phyloP scores from a whole-genome alignment of 257 asterid genomes.

The Rauvolfia tetraphylla region DNA sequence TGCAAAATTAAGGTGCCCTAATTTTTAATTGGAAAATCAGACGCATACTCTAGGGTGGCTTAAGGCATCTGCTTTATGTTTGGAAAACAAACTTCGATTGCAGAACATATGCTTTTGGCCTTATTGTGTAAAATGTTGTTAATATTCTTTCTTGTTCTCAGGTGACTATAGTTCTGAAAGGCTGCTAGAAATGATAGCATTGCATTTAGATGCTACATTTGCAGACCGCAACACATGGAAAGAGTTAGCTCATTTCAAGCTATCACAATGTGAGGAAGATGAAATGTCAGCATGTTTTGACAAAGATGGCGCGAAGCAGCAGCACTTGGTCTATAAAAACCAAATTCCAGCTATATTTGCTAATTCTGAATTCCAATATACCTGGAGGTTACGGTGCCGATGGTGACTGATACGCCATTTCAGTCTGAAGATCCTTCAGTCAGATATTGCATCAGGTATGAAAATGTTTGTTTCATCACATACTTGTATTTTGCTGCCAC shows the following conservation, averaged over 20 bases:
- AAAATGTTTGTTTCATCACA: background rate
- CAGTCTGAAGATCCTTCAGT: conserved; percentile 36
- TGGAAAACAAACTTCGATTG: background rate
- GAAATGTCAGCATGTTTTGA: conserved; percentile 46
- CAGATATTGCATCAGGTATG: conserved; percentile 68
- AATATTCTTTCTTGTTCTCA: conserved; percentile 19
- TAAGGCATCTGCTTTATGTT: background rate
- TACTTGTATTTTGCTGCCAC: background rate
- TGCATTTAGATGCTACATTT: conserved; percentile 66
- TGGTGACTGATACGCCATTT: conserved; percentile 92
- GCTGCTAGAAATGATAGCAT: conserved; percentile 75
- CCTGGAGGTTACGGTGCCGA: conserved; percentile 74
- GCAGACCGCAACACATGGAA: conserved; percentile 61
- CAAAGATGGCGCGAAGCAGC: conserved; percentile 24
- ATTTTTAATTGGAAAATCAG: background rate
- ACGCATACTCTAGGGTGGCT: background rate
- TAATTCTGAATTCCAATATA: conserved; percentile 34
- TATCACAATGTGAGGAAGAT: conserved; percentile 62
- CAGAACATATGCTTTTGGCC: background rate
- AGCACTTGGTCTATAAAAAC: conserved; percentile 23
- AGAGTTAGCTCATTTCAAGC: conserved; percentile 60
- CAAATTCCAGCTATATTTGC: conserved; percentile 55
- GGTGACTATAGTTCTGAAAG: conserved; percentile 59
- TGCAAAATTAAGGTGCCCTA: background rate
- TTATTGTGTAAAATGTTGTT: background rate